phyloP scores from a whole-genome alignment of 2,329 filamentous ascomycete genomes.

The Cladosporium austrohemisphaericum region DNA sequence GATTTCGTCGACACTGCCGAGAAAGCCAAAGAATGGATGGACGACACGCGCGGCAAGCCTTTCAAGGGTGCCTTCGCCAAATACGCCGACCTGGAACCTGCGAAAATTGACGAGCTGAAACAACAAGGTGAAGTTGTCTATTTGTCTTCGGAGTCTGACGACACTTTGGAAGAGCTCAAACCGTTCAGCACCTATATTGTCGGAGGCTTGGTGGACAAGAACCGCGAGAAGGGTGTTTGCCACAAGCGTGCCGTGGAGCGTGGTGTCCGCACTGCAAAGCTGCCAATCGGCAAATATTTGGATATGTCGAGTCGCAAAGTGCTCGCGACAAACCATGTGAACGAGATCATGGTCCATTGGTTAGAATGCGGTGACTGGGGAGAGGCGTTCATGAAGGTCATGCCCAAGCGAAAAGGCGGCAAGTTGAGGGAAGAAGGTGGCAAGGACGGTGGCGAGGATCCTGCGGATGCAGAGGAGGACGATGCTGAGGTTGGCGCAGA shows the following conservation, averaged over 20 bases:
- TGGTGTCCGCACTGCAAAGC: slow-evolving; percentile 79
- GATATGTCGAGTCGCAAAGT: slow-evolving; percentile 83
- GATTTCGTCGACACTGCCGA: slow-evolving; percentile 69
- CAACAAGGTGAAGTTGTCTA: slow-evolving; percentile 67
- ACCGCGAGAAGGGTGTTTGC: slow-evolving; percentile 91
- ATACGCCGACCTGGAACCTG: slow-evolving; percentile 20
- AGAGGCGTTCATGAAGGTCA: slow-evolving; percentile 78
- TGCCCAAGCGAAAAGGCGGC: slow-evolving; percentile 86
- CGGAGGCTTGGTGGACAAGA: slow-evolving; percentile 91
- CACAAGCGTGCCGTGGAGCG: slow-evolving; percentile 72
- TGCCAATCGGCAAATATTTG: slow-evolving; percentile 95
- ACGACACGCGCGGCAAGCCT: slow-evolving; percentile 37
- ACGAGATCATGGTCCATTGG: slow-evolving; percentile 95
- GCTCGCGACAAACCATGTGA: slow-evolving; percentile 89
- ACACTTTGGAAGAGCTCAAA: slow-evolving; percentile 77
- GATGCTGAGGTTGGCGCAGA: slow-evolving; percentile 19
- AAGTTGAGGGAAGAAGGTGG: slow-evolving; percentile 49
- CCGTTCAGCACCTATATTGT: slow-evolving; percentile 90
- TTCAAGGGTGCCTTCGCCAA: slow-evolving; percentile 26
- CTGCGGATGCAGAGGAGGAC: slow-evolving; percentile 17
- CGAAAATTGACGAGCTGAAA: slow-evolving; percentile 20
- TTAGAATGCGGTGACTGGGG: slow-evolving; percentile 89
- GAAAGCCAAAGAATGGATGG: slow-evolving; percentile 66
- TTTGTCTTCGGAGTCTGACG: slow-evolving; percentile 83
- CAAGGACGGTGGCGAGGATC: slow-evolving; percentile 17